Evolutionary conservation across 2,329 filamentous ascomycete species (phyloP).

Genomic region (Penicillium expansum): DNA sequence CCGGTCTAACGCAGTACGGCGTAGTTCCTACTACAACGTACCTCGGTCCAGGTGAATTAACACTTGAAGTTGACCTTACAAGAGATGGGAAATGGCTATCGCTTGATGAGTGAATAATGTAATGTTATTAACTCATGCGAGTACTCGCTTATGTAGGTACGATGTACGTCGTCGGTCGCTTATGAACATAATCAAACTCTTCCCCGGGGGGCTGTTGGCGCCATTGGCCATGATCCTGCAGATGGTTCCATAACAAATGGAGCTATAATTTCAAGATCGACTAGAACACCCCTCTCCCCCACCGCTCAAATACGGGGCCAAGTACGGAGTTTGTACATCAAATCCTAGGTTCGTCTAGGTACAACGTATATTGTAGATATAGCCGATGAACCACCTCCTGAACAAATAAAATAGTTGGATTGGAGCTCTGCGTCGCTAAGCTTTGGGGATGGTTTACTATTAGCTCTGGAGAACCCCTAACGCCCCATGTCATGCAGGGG

Average conservation of each 20-base stretch:
- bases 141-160: neutral
- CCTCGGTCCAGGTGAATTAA: neutral
- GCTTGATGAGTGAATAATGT: too few species aligned
- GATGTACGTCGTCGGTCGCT: neutral
- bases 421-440: neutral
- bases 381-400: neutral
- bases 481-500: neutral
- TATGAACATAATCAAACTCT: neutral
- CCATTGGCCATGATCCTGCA: neutral
- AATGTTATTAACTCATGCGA: too few species aligned
- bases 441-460: neutral
- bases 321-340: neutral
- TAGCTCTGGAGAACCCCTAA: neutral
- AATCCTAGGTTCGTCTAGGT: neutral
- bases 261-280: neutral
- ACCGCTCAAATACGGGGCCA: neutral
- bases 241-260: neutral
- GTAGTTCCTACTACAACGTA: neutral
- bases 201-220: too few species aligned
- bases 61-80: too few species aligned
- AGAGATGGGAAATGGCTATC: neutral
- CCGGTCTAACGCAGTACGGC: neutral
- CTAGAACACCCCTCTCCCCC: neutral
- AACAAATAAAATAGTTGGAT: neutral
- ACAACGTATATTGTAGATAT: too few species aligned